Evolutionary conservation across 2,329 filamentous ascomycete genomes (phyloP), one percentile per base, ranked within the genome.

Genomic region (Gliomastix tumulicola): DNA sequence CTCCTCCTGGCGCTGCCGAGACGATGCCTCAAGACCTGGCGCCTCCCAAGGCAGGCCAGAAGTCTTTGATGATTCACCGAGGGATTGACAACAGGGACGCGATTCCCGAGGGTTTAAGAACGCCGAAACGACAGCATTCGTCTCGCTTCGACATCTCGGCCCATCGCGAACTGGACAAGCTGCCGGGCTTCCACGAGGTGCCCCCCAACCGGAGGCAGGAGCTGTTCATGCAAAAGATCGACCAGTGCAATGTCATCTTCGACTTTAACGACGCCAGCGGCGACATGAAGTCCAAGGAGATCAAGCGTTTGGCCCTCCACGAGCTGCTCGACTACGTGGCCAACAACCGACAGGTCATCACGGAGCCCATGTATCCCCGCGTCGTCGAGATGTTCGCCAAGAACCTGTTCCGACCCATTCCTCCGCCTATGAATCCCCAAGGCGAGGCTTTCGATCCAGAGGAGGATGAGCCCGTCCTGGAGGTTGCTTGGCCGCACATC

Each of bases 201-300:
- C 85, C 90, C 10, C 92, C 92, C 13, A 94, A 94, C 57, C 81
- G 90, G 44, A 80, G 92, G 43, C 89, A 96, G 64, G 90, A 97
- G 50, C 76, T 98, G 15, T 98, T 98, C 65, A 96, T 98, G 89
- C 89, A 97, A 58, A 98, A 98, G 73, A 92, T 98, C 50, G 92
- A 97, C 54, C 92, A 98, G 61, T 98, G 92, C 71, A 98, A 98
- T 58, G 94, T 98, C 68, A 98, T 98, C 53, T 98, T 98, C 57
- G 92, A 98, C 66, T 98, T 98, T 68, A 98, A 97, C 59, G 92
- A 98, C 62, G 88, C 90, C 34, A 94, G 87, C 47, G 89, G 84
- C 48, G 92, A 98, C 58, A 97, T 98, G 89, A 98, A 98, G 63
- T 95, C 90, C 33, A 98, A 98, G 69, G 92, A 98, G 65, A 97